phyloP scores from a whole-genome alignment of 192 early-diverging fungal genomes.

The Podila verticillata region DNA sequence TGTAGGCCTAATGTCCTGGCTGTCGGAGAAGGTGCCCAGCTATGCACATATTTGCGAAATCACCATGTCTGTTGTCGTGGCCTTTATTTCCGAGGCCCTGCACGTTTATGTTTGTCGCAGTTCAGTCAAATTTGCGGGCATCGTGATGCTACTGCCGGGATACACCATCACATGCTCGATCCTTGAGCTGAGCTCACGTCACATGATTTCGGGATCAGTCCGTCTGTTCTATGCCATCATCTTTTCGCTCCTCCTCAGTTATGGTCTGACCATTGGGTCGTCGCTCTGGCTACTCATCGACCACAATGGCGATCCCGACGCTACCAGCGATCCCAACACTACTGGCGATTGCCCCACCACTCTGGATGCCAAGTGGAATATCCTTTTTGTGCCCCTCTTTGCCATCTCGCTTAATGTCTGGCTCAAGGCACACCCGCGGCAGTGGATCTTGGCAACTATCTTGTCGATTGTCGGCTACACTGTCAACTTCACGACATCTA shows the following conservation, averaged over 20 bases:
- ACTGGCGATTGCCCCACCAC: conserved; percentile 17
- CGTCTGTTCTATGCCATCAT: conserved; percentile 86
- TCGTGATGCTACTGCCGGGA: conserved; percentile 78
- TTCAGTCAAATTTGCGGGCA: conserved; percentile 61
- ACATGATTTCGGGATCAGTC: conserved; percentile 90
- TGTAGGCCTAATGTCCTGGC: conserved; percentile 57
- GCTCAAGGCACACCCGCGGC: conserved; percentile 60
- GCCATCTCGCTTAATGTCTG: conserved; percentile 56
- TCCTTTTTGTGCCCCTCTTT: conserved; percentile 63
- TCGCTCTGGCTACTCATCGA: conserved; percentile 61
- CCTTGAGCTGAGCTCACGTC: conserved; percentile 89
- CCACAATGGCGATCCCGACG: conserved; percentile 18
- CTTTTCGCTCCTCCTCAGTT: conserved; percentile 81
- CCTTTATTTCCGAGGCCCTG: conserved; percentile 62
- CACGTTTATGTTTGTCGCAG: conserved; percentile 67
- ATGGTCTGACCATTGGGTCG: conserved; percentile 76
- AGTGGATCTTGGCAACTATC: conserved; percentile 79
- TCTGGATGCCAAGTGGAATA: conserved; percentile 51
- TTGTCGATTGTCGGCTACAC: conserved; percentile 76
- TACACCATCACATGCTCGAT: conserved; percentile 85
- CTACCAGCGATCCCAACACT: conserved; percentile 15
- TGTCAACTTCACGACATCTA: conserved; percentile 64
- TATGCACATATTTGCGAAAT: conserved; percentile 62
- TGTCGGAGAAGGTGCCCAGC: conserved; percentile 69
- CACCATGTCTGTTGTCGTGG: conserved; percentile 59